These are phyloP conservation scores for Phaseolus lunatus DNA, from an alignment of 306 rosid species.

Conservation along the genomic window DNA sequence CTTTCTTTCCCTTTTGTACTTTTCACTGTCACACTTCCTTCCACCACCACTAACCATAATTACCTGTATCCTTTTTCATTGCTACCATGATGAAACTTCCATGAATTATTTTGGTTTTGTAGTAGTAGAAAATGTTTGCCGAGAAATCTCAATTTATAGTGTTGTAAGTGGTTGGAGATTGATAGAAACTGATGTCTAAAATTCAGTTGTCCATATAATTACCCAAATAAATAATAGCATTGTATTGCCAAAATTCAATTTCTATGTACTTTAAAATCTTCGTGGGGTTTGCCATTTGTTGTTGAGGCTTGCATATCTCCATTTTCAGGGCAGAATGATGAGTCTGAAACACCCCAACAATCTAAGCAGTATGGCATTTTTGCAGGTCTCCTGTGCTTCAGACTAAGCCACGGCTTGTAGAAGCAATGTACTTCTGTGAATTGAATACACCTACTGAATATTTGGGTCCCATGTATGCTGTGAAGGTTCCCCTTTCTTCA, in stretches of 20 bases:
- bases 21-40: no score
- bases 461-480: slow-evolving; percentile 90
- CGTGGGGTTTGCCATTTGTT: slow-evolving; percentile 93
- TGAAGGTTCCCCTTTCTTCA: slow-evolving; percentile 95
- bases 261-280: no score
- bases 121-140: no score
- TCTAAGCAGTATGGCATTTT: slow-evolving; percentile 74
- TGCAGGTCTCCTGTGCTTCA: slow-evolving; percentile 87
- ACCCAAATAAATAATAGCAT: not conserved
- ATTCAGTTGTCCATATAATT: not conserved
- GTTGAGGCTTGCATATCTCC: slow-evolving; percentile 74
- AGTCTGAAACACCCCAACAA: slow-evolving; percentile 62
- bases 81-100: no score
- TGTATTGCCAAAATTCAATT: not conserved
- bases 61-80: no score
- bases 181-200: not conserved
- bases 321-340: slow-evolving; percentile 56
- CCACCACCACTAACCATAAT: no score
- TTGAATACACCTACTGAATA: slow-evolving; percentile 76
- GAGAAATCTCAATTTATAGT: no score
- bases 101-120: no score
- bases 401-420: slow-evolving; percentile 84
- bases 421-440: slow-evolving; percentile 95
- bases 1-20: no score
- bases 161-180: not conserved